phyloP scores from a whole-genome alignment of 2,329 filamentous ascomycete species.

The Plectosphaerella sp. region DNA sequence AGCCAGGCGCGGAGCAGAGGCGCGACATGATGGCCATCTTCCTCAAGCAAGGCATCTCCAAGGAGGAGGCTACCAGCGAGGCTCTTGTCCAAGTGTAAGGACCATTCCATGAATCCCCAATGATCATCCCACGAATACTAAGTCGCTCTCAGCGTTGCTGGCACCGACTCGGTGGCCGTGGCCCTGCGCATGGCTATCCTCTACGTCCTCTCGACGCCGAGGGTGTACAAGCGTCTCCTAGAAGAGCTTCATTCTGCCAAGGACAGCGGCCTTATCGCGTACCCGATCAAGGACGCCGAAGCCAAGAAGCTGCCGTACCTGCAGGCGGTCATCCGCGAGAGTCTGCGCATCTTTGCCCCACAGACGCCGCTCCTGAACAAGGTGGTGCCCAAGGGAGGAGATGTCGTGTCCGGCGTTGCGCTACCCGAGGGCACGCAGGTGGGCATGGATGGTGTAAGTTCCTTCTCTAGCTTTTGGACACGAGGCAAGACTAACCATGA shows the following conservation, averaged over 20 bases:
- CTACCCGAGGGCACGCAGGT: slow-evolving; percentile 49
- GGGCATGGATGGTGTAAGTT: slow-evolving; percentile 22
- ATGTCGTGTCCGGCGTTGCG: slow-evolving; percentile 44
- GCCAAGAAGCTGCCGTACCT: slow-evolving; percentile 47
- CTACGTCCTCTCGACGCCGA: slow-evolving; percentile 39
- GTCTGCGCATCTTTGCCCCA: slow-evolving; percentile 53
- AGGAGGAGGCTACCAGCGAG: slow-evolving; percentile 22
- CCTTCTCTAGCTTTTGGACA: slow-evolving; percentile 19
- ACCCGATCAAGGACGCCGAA: slow-evolving; percentile 38
- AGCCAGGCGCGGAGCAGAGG: slow-evolving; percentile 16
- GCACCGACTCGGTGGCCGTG: slow-evolving; percentile 58
- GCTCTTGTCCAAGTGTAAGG: slow-evolving; percentile 32
- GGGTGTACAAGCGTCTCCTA: slow-evolving; percentile 33
- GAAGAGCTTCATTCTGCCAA: slow-evolving; percentile 41
- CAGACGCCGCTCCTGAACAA: slow-evolving; percentile 45
- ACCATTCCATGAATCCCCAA: neutral
- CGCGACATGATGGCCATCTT: slow-evolving; percentile 35
- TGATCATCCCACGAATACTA: neutral
- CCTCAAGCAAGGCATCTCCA: slow-evolving; percentile 28
- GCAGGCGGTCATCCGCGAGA: slow-evolving; percentile 53
- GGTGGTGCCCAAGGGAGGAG: slow-evolving; percentile 46
- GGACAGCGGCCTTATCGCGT: slow-evolving; percentile 24
- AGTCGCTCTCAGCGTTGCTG: slow-evolving; percentile 40
- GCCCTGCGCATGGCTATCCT: slow-evolving; percentile 53
- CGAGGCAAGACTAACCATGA: neutral